Conservation (phyloP, 2,329 filamentous ascomycete genomes). For the Apiospora rasikravindrae region DNA sequence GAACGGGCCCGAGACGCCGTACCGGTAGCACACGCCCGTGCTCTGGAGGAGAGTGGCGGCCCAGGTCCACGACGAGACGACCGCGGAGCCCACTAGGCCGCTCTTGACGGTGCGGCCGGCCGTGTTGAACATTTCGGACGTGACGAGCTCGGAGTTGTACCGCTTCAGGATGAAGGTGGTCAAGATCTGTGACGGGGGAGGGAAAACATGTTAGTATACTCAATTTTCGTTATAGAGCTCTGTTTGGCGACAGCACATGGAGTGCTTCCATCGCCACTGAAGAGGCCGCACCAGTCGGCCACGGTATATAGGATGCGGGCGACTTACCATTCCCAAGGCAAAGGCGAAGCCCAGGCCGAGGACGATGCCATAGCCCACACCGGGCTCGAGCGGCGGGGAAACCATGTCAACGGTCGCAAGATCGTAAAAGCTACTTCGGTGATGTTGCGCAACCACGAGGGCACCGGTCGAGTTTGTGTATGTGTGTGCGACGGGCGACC, state of each 20-base stretch:
- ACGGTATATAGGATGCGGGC: not conserved
- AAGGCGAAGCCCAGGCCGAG: slow-evolving; percentile 76
- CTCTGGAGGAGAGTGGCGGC: slow-evolving; percentile 82
- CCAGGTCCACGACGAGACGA: slow-evolving; percentile 96
- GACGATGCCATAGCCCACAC: slow-evolving; percentile 75
- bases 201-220: not conserved
- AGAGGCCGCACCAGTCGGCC: not conserved
- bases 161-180: slow-evolving; percentile 50
- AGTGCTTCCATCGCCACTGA: not conserved
- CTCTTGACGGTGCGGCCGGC: slow-evolving; percentile 89
- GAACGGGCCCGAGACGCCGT: slow-evolving; percentile 67
- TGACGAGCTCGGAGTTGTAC: slow-evolving; percentile 72
- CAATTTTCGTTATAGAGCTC: not conserved
- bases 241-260: not conserved
- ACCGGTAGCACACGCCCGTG: slow-evolving; percentile 81
- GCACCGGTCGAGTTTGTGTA: not conserved
- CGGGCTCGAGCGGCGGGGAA: slow-evolving; percentile 37
- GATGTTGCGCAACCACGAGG: not conserved
- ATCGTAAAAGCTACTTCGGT: not conserved
- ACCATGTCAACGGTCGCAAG: slow-evolving; percentile 31
- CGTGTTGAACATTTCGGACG: slow-evolving; percentile 91
- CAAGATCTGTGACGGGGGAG: slow-evolving; percentile 50
- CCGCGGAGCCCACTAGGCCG: slow-evolving; percentile 83
- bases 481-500: not conserved
- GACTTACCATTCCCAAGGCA: slow-evolving; percentile 65